phyloP scores from a whole-genome alignment of 192 early-diverging fungal species.

The Powellomyces hirtus region DNA sequence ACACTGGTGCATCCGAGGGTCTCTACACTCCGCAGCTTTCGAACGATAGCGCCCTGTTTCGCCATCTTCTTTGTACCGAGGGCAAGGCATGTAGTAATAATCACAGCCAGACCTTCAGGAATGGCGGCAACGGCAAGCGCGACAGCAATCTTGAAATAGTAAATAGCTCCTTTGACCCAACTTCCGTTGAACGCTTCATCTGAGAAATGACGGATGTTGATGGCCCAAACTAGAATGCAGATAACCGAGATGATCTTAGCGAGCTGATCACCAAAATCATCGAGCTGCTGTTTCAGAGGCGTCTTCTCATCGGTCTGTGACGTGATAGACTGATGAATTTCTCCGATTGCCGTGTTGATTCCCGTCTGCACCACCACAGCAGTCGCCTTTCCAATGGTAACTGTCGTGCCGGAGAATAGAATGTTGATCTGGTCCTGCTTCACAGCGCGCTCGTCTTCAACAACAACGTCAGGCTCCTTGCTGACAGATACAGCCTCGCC shows the following conservation, averaged over 20 bases:
- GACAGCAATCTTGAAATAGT: slow-evolving; percentile 3
- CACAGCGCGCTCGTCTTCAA: slow-evolving; percentile 64
- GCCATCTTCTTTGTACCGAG: slow-evolving; percentile 55
- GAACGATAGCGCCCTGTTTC: slow-evolving; percentile 64
- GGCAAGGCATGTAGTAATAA: slow-evolving; percentile 70
- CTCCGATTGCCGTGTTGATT: slow-evolving; percentile 4
- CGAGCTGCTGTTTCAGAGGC: slow-evolving; percentile 65
- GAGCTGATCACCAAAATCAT: slow-evolving; percentile 76
- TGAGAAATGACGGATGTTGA: slow-evolving; percentile 93
- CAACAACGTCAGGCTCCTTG: slow-evolving; percentile 62
- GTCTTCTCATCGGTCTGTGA: neutral
- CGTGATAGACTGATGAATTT: slow-evolving; percentile 27
- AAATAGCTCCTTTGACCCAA: slow-evolving; percentile 18
- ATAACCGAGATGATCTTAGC: slow-evolving; percentile 65
- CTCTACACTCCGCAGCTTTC: slow-evolving; percentile 81
- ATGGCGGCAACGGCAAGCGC: neutral
- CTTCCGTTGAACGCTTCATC: slow-evolving; percentile 66
- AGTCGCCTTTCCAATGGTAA: slow-evolving; percentile 67
- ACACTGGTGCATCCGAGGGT: slow-evolving; percentile 80
- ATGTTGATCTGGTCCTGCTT: slow-evolving; percentile 79
- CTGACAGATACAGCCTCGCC: slow-evolving; percentile 85
- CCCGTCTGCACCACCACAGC: slow-evolving; percentile 74
- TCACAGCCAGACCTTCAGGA: slow-evolving; percentile 67
- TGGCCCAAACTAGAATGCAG: slow-evolving; percentile 22
- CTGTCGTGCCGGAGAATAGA: slow-evolving; percentile 71